Evolutionary conservation across 306 rosid genomes (phyloP).

Genomic region (Mimosa bimucronata): DNA sequence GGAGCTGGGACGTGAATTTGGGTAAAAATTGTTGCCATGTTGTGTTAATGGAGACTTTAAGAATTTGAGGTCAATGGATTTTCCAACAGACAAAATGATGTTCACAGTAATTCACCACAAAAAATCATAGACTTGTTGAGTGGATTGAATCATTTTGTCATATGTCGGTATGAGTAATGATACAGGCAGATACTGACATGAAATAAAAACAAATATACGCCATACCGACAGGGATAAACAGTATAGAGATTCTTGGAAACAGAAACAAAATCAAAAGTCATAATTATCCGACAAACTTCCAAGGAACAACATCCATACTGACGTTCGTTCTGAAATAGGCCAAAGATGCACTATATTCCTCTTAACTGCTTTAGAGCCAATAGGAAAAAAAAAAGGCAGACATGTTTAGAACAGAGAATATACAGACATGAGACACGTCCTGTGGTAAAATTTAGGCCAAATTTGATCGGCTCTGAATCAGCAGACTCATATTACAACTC

Average conservation of each 20-base stretch:
- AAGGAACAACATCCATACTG: neutral
- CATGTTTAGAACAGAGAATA: slow-evolving; percentile 26
- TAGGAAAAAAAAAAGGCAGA: neutral
- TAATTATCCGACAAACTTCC: neutral
- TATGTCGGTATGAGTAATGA: neutral
- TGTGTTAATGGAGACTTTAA: neutral
- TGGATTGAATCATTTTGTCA: neutral
- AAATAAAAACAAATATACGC: neutral
- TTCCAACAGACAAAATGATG: neutral
- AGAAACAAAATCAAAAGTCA: neutral
- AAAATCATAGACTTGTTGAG: neutral
- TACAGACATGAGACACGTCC: slow-evolving; percentile 17
- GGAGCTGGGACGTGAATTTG: neutral
- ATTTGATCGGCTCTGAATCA: slow-evolving; percentile 26
- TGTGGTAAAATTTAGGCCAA: slow-evolving; percentile 24
- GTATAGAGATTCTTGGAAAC: neutral
- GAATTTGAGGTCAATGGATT: neutral
- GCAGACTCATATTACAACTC: neutral
- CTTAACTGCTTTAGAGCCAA: slow-evolving; percentile 13
- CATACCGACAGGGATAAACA: neutral
- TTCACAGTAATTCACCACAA: neutral
- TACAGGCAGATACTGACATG: neutral
- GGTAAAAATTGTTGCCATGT: neutral
- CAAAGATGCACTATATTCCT: slow-evolving; percentile 8
- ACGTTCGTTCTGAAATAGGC: slow-evolving; percentile 1